Evolutionary conservation across 352 stramenopile genomes (phyloP).

Genomic region (Pythium pyrilobum): DNA sequence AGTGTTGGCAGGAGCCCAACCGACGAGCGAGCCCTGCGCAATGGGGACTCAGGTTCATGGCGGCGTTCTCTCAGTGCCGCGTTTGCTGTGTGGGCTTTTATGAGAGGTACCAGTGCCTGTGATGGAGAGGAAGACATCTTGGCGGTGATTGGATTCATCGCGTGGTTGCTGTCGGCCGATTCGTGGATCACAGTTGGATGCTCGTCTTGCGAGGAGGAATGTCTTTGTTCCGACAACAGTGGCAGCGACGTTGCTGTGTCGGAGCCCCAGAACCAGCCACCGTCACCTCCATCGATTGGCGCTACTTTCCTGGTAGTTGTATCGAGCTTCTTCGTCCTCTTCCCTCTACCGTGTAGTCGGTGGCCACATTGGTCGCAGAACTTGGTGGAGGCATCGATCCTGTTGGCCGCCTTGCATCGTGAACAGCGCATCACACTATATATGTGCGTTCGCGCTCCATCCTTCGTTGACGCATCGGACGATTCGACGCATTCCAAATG

Average conservation of each 20-base stretch:
- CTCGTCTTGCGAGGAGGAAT: too few species aligned
- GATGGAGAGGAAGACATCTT: too few species aligned
- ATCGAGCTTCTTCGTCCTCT: neutral
- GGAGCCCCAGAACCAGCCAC: conserved; percentile 13
- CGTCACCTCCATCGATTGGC: neutral
- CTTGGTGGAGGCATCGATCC: neutral
- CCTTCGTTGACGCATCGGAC: too few species aligned
- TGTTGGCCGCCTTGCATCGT: neutral
- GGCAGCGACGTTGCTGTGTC: too few species aligned
- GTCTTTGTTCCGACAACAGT: too few species aligned
- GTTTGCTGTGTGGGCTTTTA: neutral
- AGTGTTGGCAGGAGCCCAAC: neutral
- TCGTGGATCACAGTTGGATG: too few species aligned
- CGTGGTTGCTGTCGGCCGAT: too few species aligned
- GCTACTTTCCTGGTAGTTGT: neutral
- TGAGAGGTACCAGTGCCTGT: neutral
- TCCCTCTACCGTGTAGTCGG: neutral
- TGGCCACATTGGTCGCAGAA: conserved; percentile 23
- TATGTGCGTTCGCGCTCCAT: too few species aligned
- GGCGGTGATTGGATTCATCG: neutral
- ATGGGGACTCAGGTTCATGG: neutral
- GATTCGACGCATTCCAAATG: too few species aligned
- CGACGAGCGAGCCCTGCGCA: neutral
- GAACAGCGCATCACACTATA: too few species aligned
- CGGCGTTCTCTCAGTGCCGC: neutral